Conservation (phyloP, 371 early-diverging fungal species). For the Blakeslea trispora region DNA sequence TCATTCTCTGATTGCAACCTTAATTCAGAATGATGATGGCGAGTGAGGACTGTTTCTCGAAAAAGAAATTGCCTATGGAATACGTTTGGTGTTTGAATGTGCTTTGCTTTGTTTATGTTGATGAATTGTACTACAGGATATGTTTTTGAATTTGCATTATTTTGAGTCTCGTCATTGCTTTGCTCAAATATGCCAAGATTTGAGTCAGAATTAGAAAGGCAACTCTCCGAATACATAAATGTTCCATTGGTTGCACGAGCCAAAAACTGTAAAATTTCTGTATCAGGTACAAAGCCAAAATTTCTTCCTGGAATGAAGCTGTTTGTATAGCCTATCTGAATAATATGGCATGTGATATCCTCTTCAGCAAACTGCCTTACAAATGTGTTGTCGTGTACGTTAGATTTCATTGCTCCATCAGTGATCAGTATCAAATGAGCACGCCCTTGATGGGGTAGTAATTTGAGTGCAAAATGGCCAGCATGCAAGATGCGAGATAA, state of each 20-base stretch:
- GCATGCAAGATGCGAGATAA: slow-evolving; percentile 70
- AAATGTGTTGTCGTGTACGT: slow-evolving; percentile 57
- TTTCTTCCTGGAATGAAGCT: slow-evolving; percentile 79
- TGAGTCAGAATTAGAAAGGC: slow-evolving; percentile 27
- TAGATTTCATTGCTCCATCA: slow-evolving; percentile 83
- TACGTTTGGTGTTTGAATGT: slow-evolving; percentile 31
- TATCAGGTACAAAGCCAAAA: slow-evolving; percentile 90
- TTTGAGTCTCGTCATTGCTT: not conserved
- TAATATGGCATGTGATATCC: slow-evolving; percentile 75
- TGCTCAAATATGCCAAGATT: slow-evolving; percentile 1
- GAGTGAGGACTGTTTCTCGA: slow-evolving; percentile 29
- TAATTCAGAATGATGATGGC: slow-evolving; percentile 20
- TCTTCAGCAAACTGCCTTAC: slow-evolving; percentile 65
- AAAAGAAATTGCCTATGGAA: slow-evolving; percentile 38
- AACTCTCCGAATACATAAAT: slow-evolving; percentile 80
- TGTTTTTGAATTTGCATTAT: slow-evolving; percentile 4
- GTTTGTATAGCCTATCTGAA: slow-evolving; percentile 82
- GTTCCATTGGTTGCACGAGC: slow-evolving; percentile 80
- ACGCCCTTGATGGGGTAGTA: slow-evolving; percentile 71
- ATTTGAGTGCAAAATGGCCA: slow-evolving; percentile 69
- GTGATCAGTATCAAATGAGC: slow-evolving; percentile 81
- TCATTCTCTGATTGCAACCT: slow-evolving; percentile 23
- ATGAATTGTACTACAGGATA: slow-evolving; percentile 19
- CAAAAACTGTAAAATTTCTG: slow-evolving; percentile 81
- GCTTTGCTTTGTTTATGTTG: slow-evolving; percentile 18